Percentiles rank a stretch among this genome's conserved stretches.
These are phyloP conservation scores for Colletotrichum sp. DNA, from an alignment of 2,329 filamentous ascomycete genomes.

Conservation along the genomic window DNA sequence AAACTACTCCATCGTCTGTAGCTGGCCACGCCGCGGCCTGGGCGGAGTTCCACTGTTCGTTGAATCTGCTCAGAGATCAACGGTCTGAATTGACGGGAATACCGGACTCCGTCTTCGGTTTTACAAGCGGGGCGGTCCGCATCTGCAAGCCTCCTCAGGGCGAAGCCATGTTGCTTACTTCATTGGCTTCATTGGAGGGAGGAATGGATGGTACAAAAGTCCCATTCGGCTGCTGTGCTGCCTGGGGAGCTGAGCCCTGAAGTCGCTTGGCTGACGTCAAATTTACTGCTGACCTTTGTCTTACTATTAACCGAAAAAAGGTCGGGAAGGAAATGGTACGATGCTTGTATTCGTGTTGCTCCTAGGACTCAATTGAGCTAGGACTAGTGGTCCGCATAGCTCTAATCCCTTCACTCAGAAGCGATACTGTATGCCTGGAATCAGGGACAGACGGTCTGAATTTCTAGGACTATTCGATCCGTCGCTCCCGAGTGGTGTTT, in stretches of 20 bases:
- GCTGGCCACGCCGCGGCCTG: background rate
- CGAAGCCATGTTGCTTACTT: background rate
- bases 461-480: background rate
- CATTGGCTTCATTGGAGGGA: background rate
- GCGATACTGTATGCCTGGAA: background rate
- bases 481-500: background rate
- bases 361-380: background rate
- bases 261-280: background rate
- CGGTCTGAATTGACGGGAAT: background rate
- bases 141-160: background rate
- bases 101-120: background rate
- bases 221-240: background rate
- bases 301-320: background rate
- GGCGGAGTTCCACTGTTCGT: background rate
- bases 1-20: background rate
- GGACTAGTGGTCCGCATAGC: background rate
- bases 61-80: background rate
- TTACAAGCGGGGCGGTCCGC: background rate
- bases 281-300: background rate
- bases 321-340: background rate
- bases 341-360: background rate
- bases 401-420: background rate
- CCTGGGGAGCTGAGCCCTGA: background rate
- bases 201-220: background rate
- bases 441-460: background rate